Evolutionary conservation across 495 filamentous ascomycete species (phyloP), one percentile per base, ranked within the genome.

Genomic region (Neurospora sp.): DNA sequence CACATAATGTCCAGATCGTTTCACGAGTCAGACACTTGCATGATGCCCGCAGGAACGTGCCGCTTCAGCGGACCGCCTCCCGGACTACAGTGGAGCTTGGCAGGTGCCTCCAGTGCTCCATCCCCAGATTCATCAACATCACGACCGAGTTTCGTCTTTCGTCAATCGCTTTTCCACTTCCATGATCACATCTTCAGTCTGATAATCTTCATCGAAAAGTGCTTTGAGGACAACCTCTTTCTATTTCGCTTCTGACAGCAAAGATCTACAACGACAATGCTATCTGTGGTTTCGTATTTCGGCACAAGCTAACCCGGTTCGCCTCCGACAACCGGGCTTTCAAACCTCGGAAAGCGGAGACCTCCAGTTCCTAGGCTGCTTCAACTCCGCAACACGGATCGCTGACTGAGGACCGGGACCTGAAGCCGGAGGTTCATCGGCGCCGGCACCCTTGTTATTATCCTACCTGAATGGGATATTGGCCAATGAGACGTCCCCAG

Each of bases 401-500:
- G 12, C 22, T 59, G 22, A 16, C 48, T 16, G 48, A 59, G 48
- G 20, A 53, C 20, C 5, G 31, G 48, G 20, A 53, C 20, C 5
- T 3, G 18, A 53, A 35, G 27, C 14, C 48, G 48, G 48, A 59
- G 48, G 48, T 6, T 2, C 5, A 35, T 35, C 53, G 53, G 53
- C 53, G 53, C 53, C 53, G 18, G 2, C 53, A 66, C 53, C 53
- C 27, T 35, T 61, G 53, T 31, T 31, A 61, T 61, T 35, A 35
- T 14, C 53, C 53, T 66, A 7, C 53, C 5, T 22, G 12, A 59
- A 59, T 59, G 11, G 8, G 27, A 7, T 44, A 75, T 78, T 79
- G 74, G 77, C 69, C 76, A 79, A 79, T 79, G 18, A 53, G 5
- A 8, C 37, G 1, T 37, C 48, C 61, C 37, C 42, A 14, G 68